Conservation (phyloP, 2,329 filamentous ascomycete genomes). For the Hymenoscyphus albidus region DNA sequence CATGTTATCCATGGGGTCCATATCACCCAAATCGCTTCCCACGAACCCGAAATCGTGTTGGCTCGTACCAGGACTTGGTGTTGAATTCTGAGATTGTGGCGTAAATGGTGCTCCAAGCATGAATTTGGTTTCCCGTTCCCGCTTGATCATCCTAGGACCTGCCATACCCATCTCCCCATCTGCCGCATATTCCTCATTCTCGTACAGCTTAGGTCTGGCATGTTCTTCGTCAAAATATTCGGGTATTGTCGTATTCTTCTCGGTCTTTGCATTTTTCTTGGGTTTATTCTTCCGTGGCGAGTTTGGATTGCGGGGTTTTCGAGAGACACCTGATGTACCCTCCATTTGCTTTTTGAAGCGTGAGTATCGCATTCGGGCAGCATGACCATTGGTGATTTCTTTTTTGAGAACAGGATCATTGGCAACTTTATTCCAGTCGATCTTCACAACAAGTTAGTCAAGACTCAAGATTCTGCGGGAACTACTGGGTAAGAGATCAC, state of each 20-base stretch:
- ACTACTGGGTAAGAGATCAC: background rate
- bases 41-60: constrained; percentile 2
- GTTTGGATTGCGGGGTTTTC: constrained; percentile 18
- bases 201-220: constrained; percentile 3
- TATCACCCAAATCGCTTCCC: background rate
- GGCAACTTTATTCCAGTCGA: constrained; percentile 52
- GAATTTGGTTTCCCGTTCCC: background rate
- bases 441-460: constrained; percentile 32
- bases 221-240: background rate
- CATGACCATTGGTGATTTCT: constrained; percentile 53
- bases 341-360: constrained; percentile 52
- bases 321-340: constrained; percentile 32
- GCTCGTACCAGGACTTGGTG: constrained; percentile 9
- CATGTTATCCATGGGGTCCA: constrained; percentile 7
- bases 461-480: background rate
- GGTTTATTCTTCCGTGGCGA: constrained; percentile 22
- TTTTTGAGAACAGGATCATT: constrained; percentile 36
- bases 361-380: constrained; percentile 53
- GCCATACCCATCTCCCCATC: background rate
- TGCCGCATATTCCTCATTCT: background rate
- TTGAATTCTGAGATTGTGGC: constrained; percentile 8
- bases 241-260: background rate
- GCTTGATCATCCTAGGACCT: constrained; percentile 4
- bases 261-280: constrained; percentile 3
- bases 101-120: constrained; percentile 6